Conservation (phyloP, 805 yeast species). For the Wickerhamiella musiphila region DNA sequence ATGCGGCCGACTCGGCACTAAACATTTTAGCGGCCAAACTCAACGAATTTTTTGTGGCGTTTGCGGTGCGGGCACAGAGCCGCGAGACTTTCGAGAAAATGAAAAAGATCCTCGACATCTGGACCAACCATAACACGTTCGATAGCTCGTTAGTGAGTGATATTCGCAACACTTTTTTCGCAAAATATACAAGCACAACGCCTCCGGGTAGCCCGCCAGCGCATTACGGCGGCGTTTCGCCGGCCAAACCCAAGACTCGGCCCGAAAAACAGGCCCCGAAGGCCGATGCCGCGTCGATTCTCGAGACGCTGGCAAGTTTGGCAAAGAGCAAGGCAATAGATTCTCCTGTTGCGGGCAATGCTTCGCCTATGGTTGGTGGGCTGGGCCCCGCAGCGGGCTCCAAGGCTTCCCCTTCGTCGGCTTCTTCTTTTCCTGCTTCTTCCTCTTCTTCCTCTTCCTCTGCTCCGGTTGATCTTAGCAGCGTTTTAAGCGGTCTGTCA, state of each 20-base stretch:
- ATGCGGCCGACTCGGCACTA: no score
- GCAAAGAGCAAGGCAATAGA: conserved; percentile 1
- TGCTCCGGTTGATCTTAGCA: background rate
- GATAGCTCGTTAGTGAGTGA: conserved; percentile 34
- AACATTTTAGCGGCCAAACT: no score
- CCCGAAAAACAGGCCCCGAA: conserved; percentile 6
- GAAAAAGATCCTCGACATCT: conserved; percentile 71
- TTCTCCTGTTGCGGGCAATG: background rate
- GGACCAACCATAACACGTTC: conserved; percentile 79
- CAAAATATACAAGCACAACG: conserved; percentile 32
- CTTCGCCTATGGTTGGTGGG: background rate
- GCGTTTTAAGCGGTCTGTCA: no score
- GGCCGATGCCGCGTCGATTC: conserved; percentile 23
- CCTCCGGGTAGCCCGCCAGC: conserved; percentile 53
- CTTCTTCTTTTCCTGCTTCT: background rate
- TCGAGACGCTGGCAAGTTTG: conserved; percentile 43
- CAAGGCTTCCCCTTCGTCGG: background rate
- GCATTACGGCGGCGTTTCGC: conserved; percentile 16
- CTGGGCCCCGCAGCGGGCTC: background rate
- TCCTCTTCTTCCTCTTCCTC: background rate
- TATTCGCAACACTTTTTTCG: conserved; percentile 42
- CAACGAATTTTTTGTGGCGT: no score
- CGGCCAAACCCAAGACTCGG: conserved; percentile 11
- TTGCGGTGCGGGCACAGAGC: conserved; percentile 12
- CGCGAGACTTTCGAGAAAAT: conserved; percentile 36